Conservation (phyloP, 192 early-diverging fungal species). For the Cladochytrium replicatum region DNA sequence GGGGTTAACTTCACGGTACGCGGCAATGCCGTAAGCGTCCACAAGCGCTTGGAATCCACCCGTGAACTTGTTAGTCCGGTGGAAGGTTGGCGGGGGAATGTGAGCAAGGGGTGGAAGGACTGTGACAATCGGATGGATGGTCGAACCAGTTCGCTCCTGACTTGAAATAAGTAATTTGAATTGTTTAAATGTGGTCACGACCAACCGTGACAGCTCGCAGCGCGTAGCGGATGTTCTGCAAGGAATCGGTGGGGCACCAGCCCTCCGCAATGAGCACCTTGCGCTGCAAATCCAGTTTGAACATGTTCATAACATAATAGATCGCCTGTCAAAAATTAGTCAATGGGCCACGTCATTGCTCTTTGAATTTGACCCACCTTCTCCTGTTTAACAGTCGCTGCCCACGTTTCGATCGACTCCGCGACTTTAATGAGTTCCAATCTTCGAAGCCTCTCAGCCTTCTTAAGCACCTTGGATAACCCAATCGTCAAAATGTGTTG, state of each 20-base stretch:
- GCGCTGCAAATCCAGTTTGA: slow-evolving; percentile 69
- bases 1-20: slow-evolving; percentile 83
- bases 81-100: slow-evolving; percentile 75
- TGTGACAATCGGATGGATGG: slow-evolving; percentile 59
- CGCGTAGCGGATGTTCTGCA: slow-evolving; percentile 59
- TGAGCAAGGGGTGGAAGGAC: slow-evolving; percentile 50
- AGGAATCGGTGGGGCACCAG: slow-evolving; percentile 73
- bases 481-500: neutral
- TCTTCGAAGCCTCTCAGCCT: slow-evolving; percentile 59
- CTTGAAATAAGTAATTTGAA: neutral
- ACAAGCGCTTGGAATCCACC: slow-evolving; percentile 82
- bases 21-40: slow-evolving; percentile 83
- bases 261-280: slow-evolving; percentile 83
- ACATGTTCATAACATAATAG: slow-evolving; percentile 51
- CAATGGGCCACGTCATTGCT: neutral
- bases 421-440: slow-evolving; percentile 65
- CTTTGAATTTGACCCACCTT: slow-evolving; percentile 40
- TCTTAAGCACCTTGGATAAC: slow-evolving; percentile 32
- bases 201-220: slow-evolving; percentile 55
- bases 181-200: neutral
- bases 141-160: slow-evolving; percentile 59
- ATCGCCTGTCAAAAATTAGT: neutral
- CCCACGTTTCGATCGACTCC: slow-evolving; percentile 68
- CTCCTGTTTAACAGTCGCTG: slow-evolving; percentile 71
- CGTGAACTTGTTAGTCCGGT: slow-evolving; percentile 82